phyloP scores from a whole-genome alignment of 2,329 filamentous ascomycete species.

The Aureobasidium sp. region DNA sequence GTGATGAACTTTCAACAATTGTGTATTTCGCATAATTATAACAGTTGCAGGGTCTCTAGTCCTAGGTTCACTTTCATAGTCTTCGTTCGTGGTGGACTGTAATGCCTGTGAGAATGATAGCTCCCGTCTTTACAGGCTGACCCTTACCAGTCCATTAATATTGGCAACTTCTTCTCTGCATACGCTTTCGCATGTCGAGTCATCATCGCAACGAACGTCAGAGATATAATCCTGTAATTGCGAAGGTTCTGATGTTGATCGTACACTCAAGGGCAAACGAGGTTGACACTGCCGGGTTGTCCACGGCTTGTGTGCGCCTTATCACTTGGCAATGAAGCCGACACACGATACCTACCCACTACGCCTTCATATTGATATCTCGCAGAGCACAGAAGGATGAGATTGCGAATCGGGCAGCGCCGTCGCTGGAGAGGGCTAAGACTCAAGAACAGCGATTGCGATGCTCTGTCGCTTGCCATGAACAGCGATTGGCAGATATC shows the following conservation, averaged over 20 bases:
- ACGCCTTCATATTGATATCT: background rate
- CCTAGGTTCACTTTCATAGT: background rate
- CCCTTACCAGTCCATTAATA: background rate
- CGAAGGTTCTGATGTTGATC: background rate
- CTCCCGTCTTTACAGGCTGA: background rate
- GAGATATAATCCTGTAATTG: too few species aligned
- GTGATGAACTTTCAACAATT: background rate
- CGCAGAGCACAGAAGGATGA: background rate
- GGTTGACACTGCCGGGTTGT: background rate
- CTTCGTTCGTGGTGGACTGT: background rate
- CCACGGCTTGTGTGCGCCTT: background rate
- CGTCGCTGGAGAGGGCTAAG: background rate
- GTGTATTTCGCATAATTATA: background rate
- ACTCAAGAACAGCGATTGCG: background rate
- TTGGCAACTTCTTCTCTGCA: background rate
- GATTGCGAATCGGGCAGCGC: background rate
- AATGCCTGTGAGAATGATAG: background rate
- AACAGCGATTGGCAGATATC: background rate
- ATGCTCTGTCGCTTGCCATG: background rate
- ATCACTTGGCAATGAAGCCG: slow-evolving; percentile 7
- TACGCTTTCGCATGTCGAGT: too few species aligned
- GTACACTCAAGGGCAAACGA: background rate
- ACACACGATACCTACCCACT: background rate
- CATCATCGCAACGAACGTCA: too few species aligned
- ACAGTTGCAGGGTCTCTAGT: background rate